Percentiles rank a stretch among this genome's conserved stretches.
Evolutionary conservation across 1,284 basidiomycete genomes (phyloP).

Genomic region (Sanghuangporus sanghuang): DNA sequence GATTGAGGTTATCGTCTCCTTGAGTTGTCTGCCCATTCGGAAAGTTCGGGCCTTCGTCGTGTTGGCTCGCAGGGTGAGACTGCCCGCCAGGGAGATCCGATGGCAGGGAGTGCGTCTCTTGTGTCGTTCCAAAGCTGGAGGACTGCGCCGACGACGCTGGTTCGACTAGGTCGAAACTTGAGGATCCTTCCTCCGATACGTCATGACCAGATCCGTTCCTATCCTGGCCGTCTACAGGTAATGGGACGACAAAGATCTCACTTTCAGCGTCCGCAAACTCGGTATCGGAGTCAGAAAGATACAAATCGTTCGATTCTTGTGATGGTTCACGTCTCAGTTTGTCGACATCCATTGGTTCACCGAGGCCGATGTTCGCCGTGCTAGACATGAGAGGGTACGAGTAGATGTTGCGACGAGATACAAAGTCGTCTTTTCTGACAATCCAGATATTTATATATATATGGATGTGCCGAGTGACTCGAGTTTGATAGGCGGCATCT

Average conservation of each 20-base stretch:
- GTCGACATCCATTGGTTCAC: slow-evolving; percentile 1
- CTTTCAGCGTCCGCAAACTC: not conserved
- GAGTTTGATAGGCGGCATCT: no score
- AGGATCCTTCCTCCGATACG: no score
- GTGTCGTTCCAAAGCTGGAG: not conserved
- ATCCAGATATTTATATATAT: no score
- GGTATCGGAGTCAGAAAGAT: not conserved
- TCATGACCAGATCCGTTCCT: no score
- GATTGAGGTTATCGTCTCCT: not conserved
- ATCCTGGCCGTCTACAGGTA: no score
- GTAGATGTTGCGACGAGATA: not conserved
- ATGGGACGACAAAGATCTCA: no score
- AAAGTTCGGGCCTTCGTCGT: not conserved
- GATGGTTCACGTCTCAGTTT: not conserved
- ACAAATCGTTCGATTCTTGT: slow-evolving; percentile 2
- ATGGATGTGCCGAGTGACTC: no score
- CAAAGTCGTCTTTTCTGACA: no score
- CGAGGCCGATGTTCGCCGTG: not conserved
- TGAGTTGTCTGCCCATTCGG: not conserved
- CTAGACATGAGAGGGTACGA: not conserved
- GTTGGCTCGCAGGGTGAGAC: no score
- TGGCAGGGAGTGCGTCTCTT: no score
- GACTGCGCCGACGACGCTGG: not conserved
- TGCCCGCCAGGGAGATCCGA: no score
- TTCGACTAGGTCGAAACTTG: no score